Conservation (phyloP, 768 basidiomycete genomes). For the Naganishia friedmannii region DNA sequence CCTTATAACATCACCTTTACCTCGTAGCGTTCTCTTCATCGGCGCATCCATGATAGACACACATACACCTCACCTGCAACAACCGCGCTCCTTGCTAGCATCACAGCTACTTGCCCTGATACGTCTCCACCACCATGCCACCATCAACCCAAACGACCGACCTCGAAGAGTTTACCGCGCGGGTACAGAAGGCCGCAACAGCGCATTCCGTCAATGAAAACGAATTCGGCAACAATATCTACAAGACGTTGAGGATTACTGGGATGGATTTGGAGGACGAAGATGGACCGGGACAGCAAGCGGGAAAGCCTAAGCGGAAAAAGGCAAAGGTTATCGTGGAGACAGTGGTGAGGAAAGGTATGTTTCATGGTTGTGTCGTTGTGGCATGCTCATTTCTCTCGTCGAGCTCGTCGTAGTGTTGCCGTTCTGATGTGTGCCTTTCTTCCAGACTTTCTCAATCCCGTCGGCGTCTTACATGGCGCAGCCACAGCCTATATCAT, state of each 20-base stretch:
- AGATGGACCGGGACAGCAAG: not conserved
- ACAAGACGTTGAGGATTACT: constrained; percentile 26
- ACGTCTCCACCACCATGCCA: not conserved
- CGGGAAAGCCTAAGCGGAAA: constrained; percentile 26
- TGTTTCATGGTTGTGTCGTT: not conserved
- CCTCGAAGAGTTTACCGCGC: constrained; percentile 2
- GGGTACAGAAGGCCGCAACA: constrained; percentile 21
- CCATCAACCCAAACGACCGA: not conserved
- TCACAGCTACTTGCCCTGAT: not conserved
- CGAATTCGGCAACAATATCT: constrained; percentile 32
- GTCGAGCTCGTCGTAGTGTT: not conserved
- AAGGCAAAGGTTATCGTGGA: constrained; percentile 33
- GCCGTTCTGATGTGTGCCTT: not conserved
- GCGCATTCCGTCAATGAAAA: constrained; percentile 15
- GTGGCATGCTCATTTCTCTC: too few relatives aligned
- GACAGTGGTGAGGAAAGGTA: constrained; percentile 31
- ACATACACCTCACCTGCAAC: too few relatives aligned
- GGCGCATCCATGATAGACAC: too few relatives aligned
- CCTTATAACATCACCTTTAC: not conserved
- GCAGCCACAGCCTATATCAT: constrained; percentile 32
- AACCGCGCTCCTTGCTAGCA: too few relatives aligned
- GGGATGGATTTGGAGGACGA: constrained; percentile 21
- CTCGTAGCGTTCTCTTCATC: too few relatives aligned
- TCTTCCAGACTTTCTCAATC: constrained; percentile 24
- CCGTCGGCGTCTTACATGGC: constrained; percentile 31